Evolutionary conservation across 2,329 filamentous ascomycete genomes (phyloP).

Genomic region (Alternaria tenuissima): DNA sequence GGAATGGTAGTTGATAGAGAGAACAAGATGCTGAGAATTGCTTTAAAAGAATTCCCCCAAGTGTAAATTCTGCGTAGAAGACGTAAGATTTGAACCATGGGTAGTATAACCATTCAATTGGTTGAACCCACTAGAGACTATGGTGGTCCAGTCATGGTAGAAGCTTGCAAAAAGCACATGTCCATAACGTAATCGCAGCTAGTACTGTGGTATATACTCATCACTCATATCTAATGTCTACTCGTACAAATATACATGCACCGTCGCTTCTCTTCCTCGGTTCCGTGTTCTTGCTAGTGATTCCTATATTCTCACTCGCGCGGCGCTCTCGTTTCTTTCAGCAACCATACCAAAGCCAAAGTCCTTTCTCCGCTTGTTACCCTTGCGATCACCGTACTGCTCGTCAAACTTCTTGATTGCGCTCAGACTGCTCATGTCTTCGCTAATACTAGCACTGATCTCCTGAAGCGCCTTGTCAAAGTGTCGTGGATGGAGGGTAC

Average conservation of each 20-base stretch:
- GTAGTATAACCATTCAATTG: background rate
- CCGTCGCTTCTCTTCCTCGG: too few relatives aligned
- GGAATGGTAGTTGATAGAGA: background rate
- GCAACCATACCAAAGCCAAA: conserved; percentile 59
- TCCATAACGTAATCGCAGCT: background rate
- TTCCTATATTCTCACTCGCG: conserved; percentile 39
- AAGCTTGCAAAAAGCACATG: background rate
- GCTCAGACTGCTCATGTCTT: conserved; percentile 87
- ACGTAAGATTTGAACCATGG: background rate
- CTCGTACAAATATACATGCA: conserved; percentile 3
- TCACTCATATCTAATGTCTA: background rate
- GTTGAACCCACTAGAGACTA: background rate
- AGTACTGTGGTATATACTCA: background rate
- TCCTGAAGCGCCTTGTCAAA: conserved; percentile 88
- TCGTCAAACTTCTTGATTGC: conserved; percentile 96
- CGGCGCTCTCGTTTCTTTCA: conserved; percentile 40
- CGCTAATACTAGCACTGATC: conserved; percentile 89
- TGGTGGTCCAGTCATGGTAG: background rate
- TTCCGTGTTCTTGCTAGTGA: background rate
- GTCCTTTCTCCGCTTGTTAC: conserved; percentile 67
- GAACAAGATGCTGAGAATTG: background rate
- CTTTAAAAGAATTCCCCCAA: background rate
- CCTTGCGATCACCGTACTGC: conserved; percentile 85
- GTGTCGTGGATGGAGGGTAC: conserved; percentile 72
- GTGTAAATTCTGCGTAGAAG: background rate